These are phyloP conservation scores for Coriaria nepalensis DNA, from an alignment of 306 rosid genomes.

Conservation along the genomic window DNA sequence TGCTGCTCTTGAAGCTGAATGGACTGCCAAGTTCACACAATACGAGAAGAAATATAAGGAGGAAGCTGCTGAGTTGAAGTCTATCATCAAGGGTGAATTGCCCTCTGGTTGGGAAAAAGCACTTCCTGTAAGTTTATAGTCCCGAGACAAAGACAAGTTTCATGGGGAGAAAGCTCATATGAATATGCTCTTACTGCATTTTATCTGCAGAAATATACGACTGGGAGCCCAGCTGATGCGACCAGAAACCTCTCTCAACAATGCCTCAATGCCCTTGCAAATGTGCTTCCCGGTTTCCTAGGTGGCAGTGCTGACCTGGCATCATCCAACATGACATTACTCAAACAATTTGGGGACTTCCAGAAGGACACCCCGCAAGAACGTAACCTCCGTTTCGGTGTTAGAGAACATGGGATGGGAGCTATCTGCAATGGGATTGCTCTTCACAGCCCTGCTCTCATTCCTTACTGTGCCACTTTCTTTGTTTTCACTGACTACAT, in stretches of 20 bases:
- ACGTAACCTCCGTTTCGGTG: slow-evolving; percentile 90
- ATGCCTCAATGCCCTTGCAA: slow-evolving; percentile 84
- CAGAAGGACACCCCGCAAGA: slow-evolving; percentile 81
- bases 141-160: no score
- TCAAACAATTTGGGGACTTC: slow-evolving; percentile 76
- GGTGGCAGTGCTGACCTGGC: slow-evolving; percentile 99
- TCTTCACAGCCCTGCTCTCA: slow-evolving; percentile 83
- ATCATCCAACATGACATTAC: slow-evolving; percentile 94
- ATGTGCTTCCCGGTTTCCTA: slow-evolving; percentile 82
- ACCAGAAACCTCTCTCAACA: slow-evolving; percentile 81
- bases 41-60: slow-evolving; percentile 83
- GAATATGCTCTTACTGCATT: slow-evolving; percentile 16
- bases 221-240: slow-evolving; percentile 88
- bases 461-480: slow-evolving; percentile 97
- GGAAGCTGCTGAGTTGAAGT: slow-evolving; percentile 69
- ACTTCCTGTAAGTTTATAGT: slow-evolving; percentile 59
- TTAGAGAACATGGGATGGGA: slow-evolving; percentile 96
- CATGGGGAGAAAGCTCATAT: not conserved
- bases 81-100: slow-evolving; percentile 52
- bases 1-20: slow-evolving; percentile 69
- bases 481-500: slow-evolving; percentile 97
- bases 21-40: slow-evolving; percentile 83
- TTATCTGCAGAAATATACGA: slow-evolving; percentile 71
- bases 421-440: slow-evolving; percentile 90
- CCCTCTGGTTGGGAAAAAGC: slow-evolving; percentile 97